Evolutionary conservation across 1,139 yeast species (phyloP), one percentile per base, ranked within the genome.

Genomic region (Scheffersomyces parashehatae): DNA sequence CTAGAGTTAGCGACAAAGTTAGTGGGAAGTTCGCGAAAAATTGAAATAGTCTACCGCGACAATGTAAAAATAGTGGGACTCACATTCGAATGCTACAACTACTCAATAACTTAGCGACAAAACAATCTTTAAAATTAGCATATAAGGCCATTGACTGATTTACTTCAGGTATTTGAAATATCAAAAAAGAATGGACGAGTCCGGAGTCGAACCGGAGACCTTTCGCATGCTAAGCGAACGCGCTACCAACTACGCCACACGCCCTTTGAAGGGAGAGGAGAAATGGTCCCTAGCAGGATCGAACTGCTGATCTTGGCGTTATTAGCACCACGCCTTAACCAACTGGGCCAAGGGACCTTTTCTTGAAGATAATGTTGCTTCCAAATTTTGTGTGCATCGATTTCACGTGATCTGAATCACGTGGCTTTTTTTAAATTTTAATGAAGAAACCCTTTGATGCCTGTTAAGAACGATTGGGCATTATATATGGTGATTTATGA

Each of bases 231-330:
- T 81, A 83, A 82, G 88, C 82, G 85, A 81, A 81, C 88, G 88
- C 89, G 88, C 88, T 83, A 83, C 89, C 89, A 82, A 83, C 89
- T 83, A 79, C 88, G 89, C 89, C 88, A 83, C 88, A 83, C 88
- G 88, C 89, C 89, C 89, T 9, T 9, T 9, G 20, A 28, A 38
- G 20, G 5, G 20, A 16, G 20, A 16, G 20, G 20, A 16, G 43
- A 43, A 44, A 32, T 49, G 52, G 52, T 48, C 52, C 52, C 52
- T 56, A 52, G 60, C 55, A 52, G 68, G 68, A 62, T 64, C 69
- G 69, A 64, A 64, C 68, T 59, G 68, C 65, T 61, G 68, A 64
- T 65, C 68, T 62, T 56, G 67, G 68, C 68, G 70, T 65, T 63
- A 64, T 67, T 62, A 62, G 65, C 67, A 60, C 67, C 65, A 55